phyloP scores from a whole-genome alignment of 805 yeast genomes.

The Isabelozyma rhagii region DNA sequence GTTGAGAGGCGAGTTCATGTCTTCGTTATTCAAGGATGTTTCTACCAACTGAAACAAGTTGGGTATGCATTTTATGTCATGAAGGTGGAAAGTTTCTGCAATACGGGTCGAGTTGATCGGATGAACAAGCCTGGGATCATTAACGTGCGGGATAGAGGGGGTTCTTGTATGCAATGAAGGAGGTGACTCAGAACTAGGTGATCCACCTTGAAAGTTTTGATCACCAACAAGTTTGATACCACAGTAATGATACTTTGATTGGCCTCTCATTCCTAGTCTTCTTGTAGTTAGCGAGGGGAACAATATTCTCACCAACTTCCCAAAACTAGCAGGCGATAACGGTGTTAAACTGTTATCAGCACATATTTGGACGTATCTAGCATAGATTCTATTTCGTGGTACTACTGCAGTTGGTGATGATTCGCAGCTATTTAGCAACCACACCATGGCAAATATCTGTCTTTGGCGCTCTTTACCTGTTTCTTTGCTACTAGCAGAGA shows the following conservation, averaged over 20 bases:
- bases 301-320: conserved; percentile 63
- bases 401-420: conserved; percentile 37
- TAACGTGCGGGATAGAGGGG: conserved; percentile 3
- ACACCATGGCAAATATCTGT: conserved; percentile 79
- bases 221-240: conserved; percentile 55
- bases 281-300: conserved; percentile 71
- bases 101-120: conserved; percentile 4
- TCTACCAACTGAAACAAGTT: conserved; percentile 22
- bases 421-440: conserved; percentile 72
- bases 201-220: conserved; percentile 15
- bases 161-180: conserved; percentile 1
- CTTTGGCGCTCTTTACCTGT: conserved; percentile 52
- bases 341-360: conserved; percentile 48
- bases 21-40: conserved; percentile 9
- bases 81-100: conserved; percentile 7
- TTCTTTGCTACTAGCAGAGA: conserved; percentile 6
- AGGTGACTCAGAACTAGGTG: conserved; percentile 2
- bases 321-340: conserved; percentile 74
- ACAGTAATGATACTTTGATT: conserved; percentile 82
- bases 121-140: conserved; percentile 3
- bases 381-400: conserved; percentile 41
- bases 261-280: conserved; percentile 78
- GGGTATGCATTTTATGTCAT: conserved; percentile 27
- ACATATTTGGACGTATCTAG: conserved; percentile 38
- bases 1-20: conserved; percentile 13